These are phyloP conservation scores for Hypoxylon lenormandii DNA, from an alignment of 495 filamentous ascomycete species.

Conservation along the genomic window DNA sequence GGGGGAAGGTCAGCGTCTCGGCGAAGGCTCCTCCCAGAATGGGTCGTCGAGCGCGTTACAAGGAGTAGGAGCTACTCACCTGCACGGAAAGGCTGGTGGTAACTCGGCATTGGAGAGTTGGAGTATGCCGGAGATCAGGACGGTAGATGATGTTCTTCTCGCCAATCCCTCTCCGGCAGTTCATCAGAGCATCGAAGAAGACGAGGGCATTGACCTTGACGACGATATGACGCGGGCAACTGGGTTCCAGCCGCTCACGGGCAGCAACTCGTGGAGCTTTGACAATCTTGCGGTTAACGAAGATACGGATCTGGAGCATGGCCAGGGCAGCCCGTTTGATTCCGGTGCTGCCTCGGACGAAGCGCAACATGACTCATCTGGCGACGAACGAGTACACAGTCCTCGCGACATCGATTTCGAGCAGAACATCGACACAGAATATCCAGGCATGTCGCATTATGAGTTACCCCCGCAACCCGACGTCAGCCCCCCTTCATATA, in stretches of 20 bases:
- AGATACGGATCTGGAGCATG: constrained; percentile 38
- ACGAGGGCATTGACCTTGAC: constrained; percentile 55
- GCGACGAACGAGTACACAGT: constrained; percentile 47
- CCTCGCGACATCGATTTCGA: constrained; percentile 39
- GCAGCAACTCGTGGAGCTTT: constrained; percentile 55
- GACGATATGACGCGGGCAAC: constrained; percentile 18
- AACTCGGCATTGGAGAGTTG: constrained; percentile 40
- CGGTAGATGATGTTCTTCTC: constrained; percentile 23
- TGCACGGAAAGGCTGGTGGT: constrained; percentile 71
- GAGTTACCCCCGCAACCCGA: constrained; percentile 31
- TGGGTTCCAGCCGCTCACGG: constrained; percentile 35
- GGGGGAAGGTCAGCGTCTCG: constrained; percentile 89
- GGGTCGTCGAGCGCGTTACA: constrained; percentile 85
- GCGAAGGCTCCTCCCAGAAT: constrained; percentile 81
- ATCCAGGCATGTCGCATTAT: constrained; percentile 45
- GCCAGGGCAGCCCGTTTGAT: constrained; percentile 51
- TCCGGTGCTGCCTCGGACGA: constrained; percentile 52
- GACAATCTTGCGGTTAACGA: constrained; percentile 35
- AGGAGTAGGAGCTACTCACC: constrained; percentile 80
- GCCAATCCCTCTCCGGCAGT: constrained; percentile 28
- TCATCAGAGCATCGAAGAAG: constrained; percentile 49
- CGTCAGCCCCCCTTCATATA: constrained; percentile 34
- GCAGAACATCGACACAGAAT: constrained; percentile 38
- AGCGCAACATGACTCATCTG: constrained; percentile 55
- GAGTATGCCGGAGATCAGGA: not conserved